Percentiles rank a stretch among this genome's conserved stretches.
Conservation (phyloP, 1,284 basidiomycete species). For the Cryptococcus sp. region DNA sequence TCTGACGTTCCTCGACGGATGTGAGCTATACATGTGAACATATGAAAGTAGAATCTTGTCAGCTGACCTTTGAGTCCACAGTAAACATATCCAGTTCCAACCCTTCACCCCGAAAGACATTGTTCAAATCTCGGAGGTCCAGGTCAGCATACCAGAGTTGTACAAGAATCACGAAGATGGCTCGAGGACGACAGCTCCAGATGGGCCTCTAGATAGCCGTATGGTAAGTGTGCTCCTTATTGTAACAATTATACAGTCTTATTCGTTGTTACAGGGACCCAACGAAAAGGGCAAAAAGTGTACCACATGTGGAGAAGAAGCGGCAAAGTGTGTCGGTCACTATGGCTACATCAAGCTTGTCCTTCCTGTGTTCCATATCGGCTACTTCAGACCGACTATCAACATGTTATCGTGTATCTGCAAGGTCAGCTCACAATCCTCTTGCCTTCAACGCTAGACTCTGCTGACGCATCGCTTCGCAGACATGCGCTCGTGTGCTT, state of each 20-base stretch:
- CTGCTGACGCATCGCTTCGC: neutral
- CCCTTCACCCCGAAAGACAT: slow-evolving; percentile 89
- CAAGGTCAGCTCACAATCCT: slow-evolving; percentile 63
- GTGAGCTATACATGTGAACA: slow-evolving; percentile 56
- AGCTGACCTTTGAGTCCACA: slow-evolving; percentile 44
- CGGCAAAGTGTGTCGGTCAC: slow-evolving; percentile 95
- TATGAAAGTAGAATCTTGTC: neutral
- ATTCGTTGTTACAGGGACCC: slow-evolving; percentile 67
- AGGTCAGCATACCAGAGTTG: slow-evolving; percentile 86
- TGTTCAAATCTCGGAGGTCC: slow-evolving; percentile 90
- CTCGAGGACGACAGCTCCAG: slow-evolving; percentile 69
- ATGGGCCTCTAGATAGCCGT: slow-evolving; percentile 86
- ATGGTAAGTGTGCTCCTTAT: slow-evolving; percentile 59
- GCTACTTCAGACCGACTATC: slow-evolving; percentile 96
- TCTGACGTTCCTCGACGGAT: slow-evolving; percentile 90
- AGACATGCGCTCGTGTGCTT: slow-evolving; percentile 95
- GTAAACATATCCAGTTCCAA: slow-evolving; percentile 92
- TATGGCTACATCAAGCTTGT: slow-evolving; percentile 96
- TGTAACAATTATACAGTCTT: neutral
- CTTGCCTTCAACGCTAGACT: neutral
- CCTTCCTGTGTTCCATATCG: slow-evolving; percentile 96
- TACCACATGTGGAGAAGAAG: slow-evolving; percentile 89
- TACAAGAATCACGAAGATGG: slow-evolving; percentile 63
- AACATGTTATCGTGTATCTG: slow-evolving; percentile 93
- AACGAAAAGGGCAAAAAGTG: slow-evolving; percentile 91